phyloP scores from a whole-genome alignment of 768 basidiomycete genomes.

The Mycena maculata region DNA sequence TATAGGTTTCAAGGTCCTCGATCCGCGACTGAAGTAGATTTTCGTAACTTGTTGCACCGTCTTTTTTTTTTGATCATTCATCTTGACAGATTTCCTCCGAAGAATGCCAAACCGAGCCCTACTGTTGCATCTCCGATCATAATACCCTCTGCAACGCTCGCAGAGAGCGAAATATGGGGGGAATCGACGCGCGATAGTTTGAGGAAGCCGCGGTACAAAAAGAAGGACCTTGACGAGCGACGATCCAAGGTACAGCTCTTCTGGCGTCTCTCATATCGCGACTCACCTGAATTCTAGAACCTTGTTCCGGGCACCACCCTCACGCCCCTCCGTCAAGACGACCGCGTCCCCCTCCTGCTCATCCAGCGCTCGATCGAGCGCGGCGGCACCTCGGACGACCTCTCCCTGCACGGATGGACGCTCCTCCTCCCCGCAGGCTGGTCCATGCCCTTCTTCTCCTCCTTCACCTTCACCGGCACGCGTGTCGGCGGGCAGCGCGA shows the following conservation, averaged over 20 bases:
- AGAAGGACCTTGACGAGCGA: conserved; percentile 88
- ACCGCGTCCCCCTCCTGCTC: conserved; percentile 85
- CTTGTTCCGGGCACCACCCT: conserved; percentile 83
- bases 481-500: conserved; percentile 90
- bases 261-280: not conserved
- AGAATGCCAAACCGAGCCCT: conserved; percentile 66
- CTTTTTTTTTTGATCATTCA: conserved; percentile 10
- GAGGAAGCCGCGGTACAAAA: conserved; percentile 75
- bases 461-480: conserved; percentile 84
- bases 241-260: conserved; percentile 69
- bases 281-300: conserved; percentile 56
- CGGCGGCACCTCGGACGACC: conserved; percentile 42
- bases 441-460: conserved; percentile 90
- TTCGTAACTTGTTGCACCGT: not conserved
- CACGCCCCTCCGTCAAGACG: conserved; percentile 75
- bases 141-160: conserved; percentile 68
- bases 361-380: conserved; percentile 79
- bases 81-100: conserved; percentile 80
- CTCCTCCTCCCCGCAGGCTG: conserved; percentile 89
- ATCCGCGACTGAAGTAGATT: conserved; percentile 86
- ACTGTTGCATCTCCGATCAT: conserved; percentile 47
- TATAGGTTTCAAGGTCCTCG: conserved; percentile 82
- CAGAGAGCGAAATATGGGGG: conserved; percentile 82
- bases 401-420: conserved; percentile 86
- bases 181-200: conserved; percentile 61